Percentiles rank a stretch among this genome's conserved stretches.
These are phyloP conservation scores for Pulicaria dysenterica DNA, from an alignment of 129 eudicot species.

Conservation along the genomic window DNA sequence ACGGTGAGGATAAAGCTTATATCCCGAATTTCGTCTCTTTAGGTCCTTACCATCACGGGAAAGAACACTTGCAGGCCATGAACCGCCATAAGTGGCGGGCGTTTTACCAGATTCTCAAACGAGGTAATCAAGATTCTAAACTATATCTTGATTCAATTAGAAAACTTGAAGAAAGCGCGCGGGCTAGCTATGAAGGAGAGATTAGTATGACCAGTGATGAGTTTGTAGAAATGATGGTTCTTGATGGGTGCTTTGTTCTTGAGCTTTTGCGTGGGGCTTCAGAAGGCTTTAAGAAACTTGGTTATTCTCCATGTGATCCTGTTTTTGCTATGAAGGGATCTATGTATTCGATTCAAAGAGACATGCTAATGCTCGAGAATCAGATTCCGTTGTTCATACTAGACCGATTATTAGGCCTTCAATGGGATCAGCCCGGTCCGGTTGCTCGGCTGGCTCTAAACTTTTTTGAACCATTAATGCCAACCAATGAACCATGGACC, in stretches of 20 bases:
- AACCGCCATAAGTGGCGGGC: conserved; percentile 95
- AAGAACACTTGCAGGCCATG: conserved; percentile 55
- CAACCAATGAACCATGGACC: conserved; percentile 74
- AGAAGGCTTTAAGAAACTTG: conserved; percentile 61
- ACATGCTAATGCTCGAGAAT: conserved; percentile 94
- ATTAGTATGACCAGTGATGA: conserved; percentile 61
- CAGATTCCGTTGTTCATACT: conserved; percentile 82
- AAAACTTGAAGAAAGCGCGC: conserved; percentile 61
- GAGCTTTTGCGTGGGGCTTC: conserved; percentile 86
- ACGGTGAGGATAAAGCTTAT: conserved; percentile 73
- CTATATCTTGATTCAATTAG: conserved; percentile 57
- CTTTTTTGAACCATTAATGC: conserved; percentile 86
- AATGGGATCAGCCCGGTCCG: conserved; percentile 50
- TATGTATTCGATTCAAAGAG: conserved; percentile 86
- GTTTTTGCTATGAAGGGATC: conserved; percentile 85
- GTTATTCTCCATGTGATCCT: conserved; percentile 73
- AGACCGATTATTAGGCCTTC: conserved; percentile 60
- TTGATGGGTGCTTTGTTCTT: conserved; percentile 79
- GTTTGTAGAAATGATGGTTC: conserved; percentile 84
- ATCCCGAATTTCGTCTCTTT: conserved; percentile 74
- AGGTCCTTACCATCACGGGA: conserved; percentile 88
- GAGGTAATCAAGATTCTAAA: conserved; percentile 52
- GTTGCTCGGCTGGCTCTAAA: conserved; percentile 64
- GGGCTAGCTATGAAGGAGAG: conserved; percentile 80
- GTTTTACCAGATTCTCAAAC: conserved; percentile 56